phyloP scores from a whole-genome alignment of 805 yeast species.

The Hermanozyma aechmeae region DNA sequence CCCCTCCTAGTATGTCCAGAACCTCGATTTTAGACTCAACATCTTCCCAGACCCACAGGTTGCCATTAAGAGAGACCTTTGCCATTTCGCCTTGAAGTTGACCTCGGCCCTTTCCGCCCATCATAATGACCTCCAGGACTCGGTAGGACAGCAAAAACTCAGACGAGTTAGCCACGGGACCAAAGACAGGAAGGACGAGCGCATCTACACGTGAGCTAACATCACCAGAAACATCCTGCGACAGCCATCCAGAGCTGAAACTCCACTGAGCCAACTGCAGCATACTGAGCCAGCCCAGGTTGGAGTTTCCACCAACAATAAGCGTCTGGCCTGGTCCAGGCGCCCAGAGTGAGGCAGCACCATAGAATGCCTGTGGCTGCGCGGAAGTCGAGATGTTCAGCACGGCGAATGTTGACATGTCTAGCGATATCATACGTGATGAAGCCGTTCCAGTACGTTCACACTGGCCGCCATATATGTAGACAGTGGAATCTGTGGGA shows the following conservation, averaged over 20 bases:
- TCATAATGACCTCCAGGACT: constrained; percentile 36
- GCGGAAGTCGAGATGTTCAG: constrained; percentile 38
- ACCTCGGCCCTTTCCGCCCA: constrained; percentile 49
- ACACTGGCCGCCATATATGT: constrained; percentile 47
- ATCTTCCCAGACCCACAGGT: constrained; percentile 31
- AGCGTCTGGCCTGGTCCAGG: constrained; percentile 39
- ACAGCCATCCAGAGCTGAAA: constrained; percentile 59
- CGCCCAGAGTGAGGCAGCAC: constrained; percentile 37
- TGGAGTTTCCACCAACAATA: constrained; percentile 59
- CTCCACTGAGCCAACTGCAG: constrained; percentile 69
- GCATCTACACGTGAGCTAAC: constrained; percentile 49
- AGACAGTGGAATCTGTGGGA: constrained; percentile 27
- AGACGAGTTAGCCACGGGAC: constrained; percentile 13
- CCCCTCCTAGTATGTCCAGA: constrained; percentile 37
- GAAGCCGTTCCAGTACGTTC: constrained; percentile 17
- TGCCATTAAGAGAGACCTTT: constrained; percentile 21
- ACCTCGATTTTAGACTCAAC: constrained; percentile 8
- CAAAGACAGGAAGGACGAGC: constrained; percentile 46
- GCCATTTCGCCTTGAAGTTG: constrained; percentile 35
- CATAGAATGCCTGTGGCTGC: constrained; percentile 47
- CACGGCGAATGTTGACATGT: constrained; percentile 22
- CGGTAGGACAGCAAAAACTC: too few relatives aligned
- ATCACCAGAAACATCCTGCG: constrained; percentile 18
- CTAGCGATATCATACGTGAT: constrained; percentile 35
- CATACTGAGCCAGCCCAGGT: constrained; percentile 62